Base-by-base conservation (phyloP, 2,329 filamentous ascomycete species). In the Exophiala lecanii-corni region DNA sequence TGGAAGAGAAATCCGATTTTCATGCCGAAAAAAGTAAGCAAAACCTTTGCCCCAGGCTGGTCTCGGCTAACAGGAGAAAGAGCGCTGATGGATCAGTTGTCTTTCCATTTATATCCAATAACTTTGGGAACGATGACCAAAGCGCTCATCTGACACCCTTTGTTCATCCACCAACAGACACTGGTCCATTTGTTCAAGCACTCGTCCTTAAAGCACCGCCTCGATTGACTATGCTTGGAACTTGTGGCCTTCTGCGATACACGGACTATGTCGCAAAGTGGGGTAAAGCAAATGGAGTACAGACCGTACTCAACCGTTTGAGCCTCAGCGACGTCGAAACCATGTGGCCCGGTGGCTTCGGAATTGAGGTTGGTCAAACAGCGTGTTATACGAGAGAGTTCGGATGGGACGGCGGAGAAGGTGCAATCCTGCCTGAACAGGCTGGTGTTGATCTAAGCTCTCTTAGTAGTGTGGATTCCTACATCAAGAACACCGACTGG, bases 351-450 rank as follows among this genome's bases (percentile, higher is more conserved):
- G 55, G 53, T 0, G 47, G 56, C 10, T 33, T 60, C 25, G 49
- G 60, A 36, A 28, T 43, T 43, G 63, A 64, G 38, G 40, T 61
- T 9, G 59, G 54, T 1, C 60, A 65, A 36, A 63, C 60, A 51
- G 59, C 55, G 16, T 44, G 54, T 36, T 65, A 62, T 15, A 59
- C 63, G 41, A 56, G 58, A 12, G 57, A 63, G 33, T 65, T 59
- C 50, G 64, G 64, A 2, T 67, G 62, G 43, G 58, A 64, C 51
- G 63, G 63, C 0, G 49, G 59, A 1, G 61, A 66, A 43, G 53
- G 56, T 5, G 51, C 51, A 30, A 52, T 63, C 5, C 47, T 65
- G 2, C 56, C 59, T 47, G 59, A 60, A 6, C 43, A 53, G 48
- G 38, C 21, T 4, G 43, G 43, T 17, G 43, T 47, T 5, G 34